Evolutionary conservation across 2,329 filamentous ascomycete genomes (phyloP).

Genomic region (Diplodia corticola): DNA sequence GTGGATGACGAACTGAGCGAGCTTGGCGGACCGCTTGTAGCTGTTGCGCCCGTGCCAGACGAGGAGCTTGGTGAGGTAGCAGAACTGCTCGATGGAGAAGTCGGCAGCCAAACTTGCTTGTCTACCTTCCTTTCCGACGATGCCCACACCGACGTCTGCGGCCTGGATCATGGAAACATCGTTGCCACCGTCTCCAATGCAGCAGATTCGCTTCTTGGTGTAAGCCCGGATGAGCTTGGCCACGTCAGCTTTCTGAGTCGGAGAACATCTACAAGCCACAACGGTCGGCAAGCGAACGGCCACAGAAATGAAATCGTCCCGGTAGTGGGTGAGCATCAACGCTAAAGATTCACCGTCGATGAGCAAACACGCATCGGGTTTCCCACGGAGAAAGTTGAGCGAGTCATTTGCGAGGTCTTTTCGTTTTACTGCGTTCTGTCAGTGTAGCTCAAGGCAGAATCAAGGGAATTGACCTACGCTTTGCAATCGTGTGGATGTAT

Average conservation of each 20-base stretch:
- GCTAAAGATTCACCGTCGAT: slow-evolving; percentile 92
- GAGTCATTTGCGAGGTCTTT: slow-evolving; percentile 85
- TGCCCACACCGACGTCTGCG: slow-evolving; percentile 94
- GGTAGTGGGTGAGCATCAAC: slow-evolving; percentile 79
- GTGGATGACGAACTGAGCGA: slow-evolving; percentile 97
- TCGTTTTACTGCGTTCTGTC: slow-evolving; percentile 58
- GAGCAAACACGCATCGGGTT: slow-evolving; percentile 81
- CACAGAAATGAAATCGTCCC: slow-evolving; percentile 80
- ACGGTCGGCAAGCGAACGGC: slow-evolving; percentile 88
- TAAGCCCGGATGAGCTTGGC: slow-evolving; percentile 85
- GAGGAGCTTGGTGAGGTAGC: slow-evolving; percentile 91
- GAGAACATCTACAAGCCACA: slow-evolving; percentile 93
- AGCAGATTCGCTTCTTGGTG: slow-evolving; percentile 94
- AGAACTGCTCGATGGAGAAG: slow-evolving; percentile 95
- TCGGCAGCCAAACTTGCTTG: slow-evolving; percentile 95
- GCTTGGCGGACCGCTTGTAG: slow-evolving; percentile 93
- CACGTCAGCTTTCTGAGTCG: slow-evolving; percentile 94
- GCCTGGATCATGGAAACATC: slow-evolving; percentile 99
- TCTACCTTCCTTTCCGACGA: slow-evolving; percentile 94
- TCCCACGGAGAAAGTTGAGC: slow-evolving; percentile 83
- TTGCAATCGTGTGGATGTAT: slow-evolving; percentile 90
- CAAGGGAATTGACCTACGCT: slow-evolving; percentile 45
- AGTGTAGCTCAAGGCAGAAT: slow-evolving; percentile 12
- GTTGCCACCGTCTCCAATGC: slow-evolving; percentile 96
- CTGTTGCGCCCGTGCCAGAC: slow-evolving; percentile 98